Percentiles rank a stretch among this genome's conserved stretches.
These are phyloP conservation scores for Pythium aquatile DNA, from an alignment of 352 stramenopile genomes.

Conservation along the genomic window DNA sequence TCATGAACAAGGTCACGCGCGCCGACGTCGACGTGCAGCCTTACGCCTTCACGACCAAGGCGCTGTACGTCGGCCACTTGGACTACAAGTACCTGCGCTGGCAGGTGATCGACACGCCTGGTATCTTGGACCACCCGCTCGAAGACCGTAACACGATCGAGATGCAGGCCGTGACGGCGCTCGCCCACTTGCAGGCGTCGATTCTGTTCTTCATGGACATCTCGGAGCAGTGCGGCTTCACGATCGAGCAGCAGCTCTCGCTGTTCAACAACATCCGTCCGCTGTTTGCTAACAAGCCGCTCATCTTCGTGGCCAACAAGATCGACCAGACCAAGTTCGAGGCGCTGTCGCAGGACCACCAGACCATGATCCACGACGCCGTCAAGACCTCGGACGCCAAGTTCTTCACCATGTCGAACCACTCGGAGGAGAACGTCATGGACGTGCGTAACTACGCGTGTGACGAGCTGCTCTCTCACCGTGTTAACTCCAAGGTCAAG, in stretches of 20 bases:
- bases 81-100: constrained; percentile 99
- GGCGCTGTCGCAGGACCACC: constrained; percentile 72
- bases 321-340: constrained; percentile 97
- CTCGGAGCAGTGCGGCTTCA: constrained; percentile 99
- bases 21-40: constrained; percentile 99
- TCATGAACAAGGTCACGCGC: constrained; percentile 99
- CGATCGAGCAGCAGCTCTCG: constrained; percentile 97
- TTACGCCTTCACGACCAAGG: constrained; percentile 99
- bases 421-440: constrained; percentile 96
- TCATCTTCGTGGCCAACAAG: constrained; percentile 99
- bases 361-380: constrained; percentile 76
- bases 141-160: constrained; percentile 99
- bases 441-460: constrained; percentile 95
- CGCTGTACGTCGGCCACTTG: constrained; percentile 99
- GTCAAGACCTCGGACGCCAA: constrained; percentile 82
- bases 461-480: constrained; percentile 93
- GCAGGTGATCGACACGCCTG: constrained; percentile 99
- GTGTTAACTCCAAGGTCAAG: constrained; percentile 94
- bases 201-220: constrained; percentile 99
- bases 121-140: constrained; percentile 99
- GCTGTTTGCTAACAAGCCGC: constrained; percentile 99
- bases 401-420: constrained; percentile 98
- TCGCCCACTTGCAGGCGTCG: constrained; percentile 98
- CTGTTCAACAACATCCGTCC: constrained; percentile 98
- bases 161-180: constrained; percentile 99